These are phyloP conservation scores for Fraxinus latifolia DNA, from an alignment of 305 asterid genomes.

Conservation along the genomic window DNA sequence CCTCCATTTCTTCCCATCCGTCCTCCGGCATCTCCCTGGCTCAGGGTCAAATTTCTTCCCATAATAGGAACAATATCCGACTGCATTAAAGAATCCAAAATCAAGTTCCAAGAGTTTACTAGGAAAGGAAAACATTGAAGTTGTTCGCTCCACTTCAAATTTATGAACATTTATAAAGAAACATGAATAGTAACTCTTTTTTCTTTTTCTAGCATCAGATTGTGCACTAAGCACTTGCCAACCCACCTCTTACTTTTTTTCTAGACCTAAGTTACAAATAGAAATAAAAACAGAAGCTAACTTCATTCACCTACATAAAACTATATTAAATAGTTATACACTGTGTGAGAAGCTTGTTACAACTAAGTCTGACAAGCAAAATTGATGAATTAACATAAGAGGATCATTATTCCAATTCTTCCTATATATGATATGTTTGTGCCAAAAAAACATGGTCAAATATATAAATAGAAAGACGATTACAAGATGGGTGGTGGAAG, in stretches of 20 bases:
- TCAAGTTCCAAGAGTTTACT: conserved; percentile 7
- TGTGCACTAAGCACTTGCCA: background rate
- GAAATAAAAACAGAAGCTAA: background rate
- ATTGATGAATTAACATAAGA: background rate
- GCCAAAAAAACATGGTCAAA: background rate
- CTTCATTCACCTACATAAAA: background rate
- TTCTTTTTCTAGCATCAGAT: background rate
- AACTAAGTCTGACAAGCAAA: background rate
- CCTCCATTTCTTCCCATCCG: conserved; percentile 99
- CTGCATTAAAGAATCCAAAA: conserved; percentile 40
- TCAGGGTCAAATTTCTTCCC: conserved; percentile 93
- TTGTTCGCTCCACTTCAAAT: background rate
- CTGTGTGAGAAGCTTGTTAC: background rate
- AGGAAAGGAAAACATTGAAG: background rate
- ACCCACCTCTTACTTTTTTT: background rate
- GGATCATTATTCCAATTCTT: background rate
- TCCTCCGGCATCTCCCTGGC: conserved; percentile 99
- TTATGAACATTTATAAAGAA: background rate
- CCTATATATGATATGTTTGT: background rate
- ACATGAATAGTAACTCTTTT: background rate
- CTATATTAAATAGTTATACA: background rate
- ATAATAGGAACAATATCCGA: conserved; percentile 80
- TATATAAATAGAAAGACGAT: conserved; percentile 24
- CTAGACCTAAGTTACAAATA: background rate
- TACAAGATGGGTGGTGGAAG: conserved; percentile 76